These are phyloP conservation scores for Strobilomyces confusus DNA, from an alignment of 768 basidiomycete species.

Conservation along the genomic window DNA sequence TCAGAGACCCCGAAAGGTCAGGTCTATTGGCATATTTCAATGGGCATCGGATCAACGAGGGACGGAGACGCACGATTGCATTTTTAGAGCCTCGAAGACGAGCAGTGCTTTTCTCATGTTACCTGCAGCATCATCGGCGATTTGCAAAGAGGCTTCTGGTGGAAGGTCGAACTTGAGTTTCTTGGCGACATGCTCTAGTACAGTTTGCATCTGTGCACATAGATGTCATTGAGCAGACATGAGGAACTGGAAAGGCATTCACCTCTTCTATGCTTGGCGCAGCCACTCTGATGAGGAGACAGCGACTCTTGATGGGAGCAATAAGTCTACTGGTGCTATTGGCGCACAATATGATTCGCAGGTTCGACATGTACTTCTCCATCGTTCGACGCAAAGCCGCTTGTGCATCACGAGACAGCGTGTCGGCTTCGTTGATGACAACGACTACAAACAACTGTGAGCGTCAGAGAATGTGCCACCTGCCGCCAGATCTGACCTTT, in stretches of 20 bases:
- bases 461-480: neutral
- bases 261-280: conserved; percentile 82
- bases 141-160: conserved; percentile 65
- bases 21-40: conserved; percentile 43
- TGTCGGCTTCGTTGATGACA: conserved; percentile 96
- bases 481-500: conserved; percentile 59
- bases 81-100: conserved; percentile 91
- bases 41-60: neutral
- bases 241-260: conserved; percentile 9
- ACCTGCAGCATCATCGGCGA: conserved; percentile 77
- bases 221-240: neutral
- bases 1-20: conserved; percentile 73
- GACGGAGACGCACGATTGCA: conserved; percentile 76
- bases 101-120: conserved; percentile 95
- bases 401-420: conserved; percentile 92
- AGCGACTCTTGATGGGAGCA: conserved; percentile 94
- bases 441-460: conserved; percentile 58
- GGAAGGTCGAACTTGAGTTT: conserved; percentile 82
- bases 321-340: conserved; percentile 95
- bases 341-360: conserved; percentile 95
- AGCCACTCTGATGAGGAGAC: conserved; percentile 89
- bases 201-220: conserved; percentile 64
- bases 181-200: conserved; percentile 75
- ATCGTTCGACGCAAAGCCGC: conserved; percentile 95
- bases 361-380: conserved; percentile 99